phyloP scores from a whole-genome alignment of 202 grass and related monocot species.

The Sporobolus alterniflorus region DNA sequence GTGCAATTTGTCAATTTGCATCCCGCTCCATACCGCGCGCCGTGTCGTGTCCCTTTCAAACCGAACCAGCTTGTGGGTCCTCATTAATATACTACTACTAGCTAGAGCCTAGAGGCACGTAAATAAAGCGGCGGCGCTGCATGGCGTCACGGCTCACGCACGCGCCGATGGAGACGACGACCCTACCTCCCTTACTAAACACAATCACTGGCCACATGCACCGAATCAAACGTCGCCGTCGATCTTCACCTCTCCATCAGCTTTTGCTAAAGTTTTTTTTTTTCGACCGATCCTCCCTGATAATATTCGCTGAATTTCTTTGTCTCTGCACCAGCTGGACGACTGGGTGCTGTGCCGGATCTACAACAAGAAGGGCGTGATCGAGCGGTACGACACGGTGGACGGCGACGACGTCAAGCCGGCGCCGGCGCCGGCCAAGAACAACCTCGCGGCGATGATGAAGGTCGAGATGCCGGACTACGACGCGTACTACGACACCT shows the following conservation, averaged over 20 bases:
- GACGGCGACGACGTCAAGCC: constrained; percentile 42
- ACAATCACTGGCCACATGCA: neutral
- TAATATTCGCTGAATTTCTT: neutral
- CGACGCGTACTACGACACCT: constrained; percentile 23
- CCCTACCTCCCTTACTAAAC: too few relatives aligned
- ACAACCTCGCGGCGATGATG: neutral
- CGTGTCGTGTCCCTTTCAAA: constrained; percentile 16
- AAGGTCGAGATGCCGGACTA: constrained; percentile 59
- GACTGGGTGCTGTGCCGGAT: constrained; percentile 98
- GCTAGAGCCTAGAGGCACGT: neutral
- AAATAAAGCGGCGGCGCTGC: neutral
- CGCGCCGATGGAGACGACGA: constrained; percentile 30
- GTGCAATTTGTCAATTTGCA: constrained; percentile 36
- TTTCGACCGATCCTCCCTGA: too few relatives aligned
- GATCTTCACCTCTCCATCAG: neutral
- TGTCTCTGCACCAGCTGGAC: constrained; percentile 56
- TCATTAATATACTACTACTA: too few relatives aligned
- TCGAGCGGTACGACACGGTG: constrained; percentile 61
- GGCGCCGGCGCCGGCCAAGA: neutral
- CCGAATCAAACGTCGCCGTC: constrained; percentile 13
- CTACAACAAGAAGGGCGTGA: constrained; percentile 93
- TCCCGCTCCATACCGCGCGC: constrained; percentile 7
- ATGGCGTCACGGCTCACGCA: constrained; percentile 62
- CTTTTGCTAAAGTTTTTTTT: neutral
- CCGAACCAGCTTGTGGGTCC: constrained; percentile 18